A percentile compares a stretch with the other conserved stretches of the same genome.
Evolutionary conservation across 1,284 basidiomycete species (phyloP).

Genomic region (Psilocybe mexicana): DNA sequence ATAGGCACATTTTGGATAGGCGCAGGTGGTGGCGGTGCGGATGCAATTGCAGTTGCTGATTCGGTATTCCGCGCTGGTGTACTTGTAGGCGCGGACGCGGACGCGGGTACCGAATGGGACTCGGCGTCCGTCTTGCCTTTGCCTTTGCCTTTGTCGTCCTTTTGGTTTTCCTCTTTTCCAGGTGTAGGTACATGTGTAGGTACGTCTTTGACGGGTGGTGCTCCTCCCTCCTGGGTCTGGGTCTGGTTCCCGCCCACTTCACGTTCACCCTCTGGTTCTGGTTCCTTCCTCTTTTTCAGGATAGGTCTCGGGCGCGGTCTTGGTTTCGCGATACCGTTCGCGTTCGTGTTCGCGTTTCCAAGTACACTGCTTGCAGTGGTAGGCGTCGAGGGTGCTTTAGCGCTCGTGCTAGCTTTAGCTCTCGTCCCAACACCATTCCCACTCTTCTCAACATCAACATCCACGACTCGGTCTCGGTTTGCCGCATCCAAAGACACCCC

Average conservation of each 20-base stretch:
- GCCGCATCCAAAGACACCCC: background rate
- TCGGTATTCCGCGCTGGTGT: background rate
- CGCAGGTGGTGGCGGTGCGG: background rate
- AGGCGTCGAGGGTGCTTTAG: background rate
- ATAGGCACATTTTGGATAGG: background rate
- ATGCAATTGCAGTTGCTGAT: background rate
- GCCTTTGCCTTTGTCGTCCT: too few relatives aligned
- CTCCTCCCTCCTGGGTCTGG: background rate
- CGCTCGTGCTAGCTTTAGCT: background rate
- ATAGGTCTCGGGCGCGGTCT: conserved; percentile 3
- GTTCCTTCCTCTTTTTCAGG: background rate
- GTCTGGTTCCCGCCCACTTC: too few relatives aligned
- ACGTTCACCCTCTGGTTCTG: too few relatives aligned
- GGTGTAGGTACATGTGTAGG: too few relatives aligned
- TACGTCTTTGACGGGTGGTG: too few relatives aligned
- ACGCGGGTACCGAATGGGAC: background rate
- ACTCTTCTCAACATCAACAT: background rate
- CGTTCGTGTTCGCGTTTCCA: background rate
- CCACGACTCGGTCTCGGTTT: background rate
- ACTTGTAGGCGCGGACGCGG: background rate
- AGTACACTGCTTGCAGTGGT: too few relatives aligned
- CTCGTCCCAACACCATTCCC: background rate
- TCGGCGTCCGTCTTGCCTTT: too few relatives aligned
- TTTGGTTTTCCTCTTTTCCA: too few relatives aligned
- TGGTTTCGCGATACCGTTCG: background rate